Conservation (phyloP, 2,329 filamentous ascomycete species). For the Fusarium clavum region DNA sequence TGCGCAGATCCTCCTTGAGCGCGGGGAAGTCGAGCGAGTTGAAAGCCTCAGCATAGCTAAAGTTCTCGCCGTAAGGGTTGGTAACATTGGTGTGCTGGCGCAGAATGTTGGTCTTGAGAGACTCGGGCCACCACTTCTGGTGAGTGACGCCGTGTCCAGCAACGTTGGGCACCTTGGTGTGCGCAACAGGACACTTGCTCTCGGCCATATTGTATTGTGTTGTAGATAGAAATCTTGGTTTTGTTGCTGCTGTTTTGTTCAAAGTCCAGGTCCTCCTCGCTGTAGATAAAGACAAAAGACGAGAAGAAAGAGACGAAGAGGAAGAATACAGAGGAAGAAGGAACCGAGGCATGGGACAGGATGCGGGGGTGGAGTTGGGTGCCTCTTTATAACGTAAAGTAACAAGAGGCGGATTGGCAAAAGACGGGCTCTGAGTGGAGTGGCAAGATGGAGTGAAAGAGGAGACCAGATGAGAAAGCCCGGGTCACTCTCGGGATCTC, state of each 20-base stretch:
- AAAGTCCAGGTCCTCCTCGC: slow-evolving; percentile 24
- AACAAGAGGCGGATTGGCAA: slow-evolving; percentile 32
- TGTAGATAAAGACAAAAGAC: slow-evolving; percentile 18
- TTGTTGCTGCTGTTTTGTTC: not conserved
- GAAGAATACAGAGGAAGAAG: slow-evolving; percentile 6
- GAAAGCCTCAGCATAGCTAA: slow-evolving; percentile 32
- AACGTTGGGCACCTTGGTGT: slow-evolving; percentile 27
- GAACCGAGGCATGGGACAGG: slow-evolving; percentile 27
- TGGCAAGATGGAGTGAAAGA: slow-evolving; percentile 5
- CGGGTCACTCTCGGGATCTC: slow-evolving; percentile 33
- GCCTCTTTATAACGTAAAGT: not conserved
- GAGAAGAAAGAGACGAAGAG: slow-evolving; percentile 15
- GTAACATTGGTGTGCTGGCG: slow-evolving; percentile 28
- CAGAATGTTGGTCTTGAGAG: slow-evolving; percentile 37
- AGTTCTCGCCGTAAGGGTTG: slow-evolving; percentile 35
- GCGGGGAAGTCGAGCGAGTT: slow-evolving; percentile 53
- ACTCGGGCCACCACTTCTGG: slow-evolving; percentile 35
- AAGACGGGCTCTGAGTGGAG: slow-evolving; percentile 19
- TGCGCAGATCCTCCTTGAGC: slow-evolving; percentile 78
- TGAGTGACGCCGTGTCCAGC: slow-evolving; percentile 31
- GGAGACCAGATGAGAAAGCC: not conserved
- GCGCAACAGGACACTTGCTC: slow-evolving; percentile 33
- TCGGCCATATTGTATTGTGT: slow-evolving; percentile 30
- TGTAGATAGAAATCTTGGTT: not conserved
- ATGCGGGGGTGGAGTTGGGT: slow-evolving; percentile 38